phyloP scores from a whole-genome alignment of 257 asterid species.

The Pogostemon cablin region DNA sequence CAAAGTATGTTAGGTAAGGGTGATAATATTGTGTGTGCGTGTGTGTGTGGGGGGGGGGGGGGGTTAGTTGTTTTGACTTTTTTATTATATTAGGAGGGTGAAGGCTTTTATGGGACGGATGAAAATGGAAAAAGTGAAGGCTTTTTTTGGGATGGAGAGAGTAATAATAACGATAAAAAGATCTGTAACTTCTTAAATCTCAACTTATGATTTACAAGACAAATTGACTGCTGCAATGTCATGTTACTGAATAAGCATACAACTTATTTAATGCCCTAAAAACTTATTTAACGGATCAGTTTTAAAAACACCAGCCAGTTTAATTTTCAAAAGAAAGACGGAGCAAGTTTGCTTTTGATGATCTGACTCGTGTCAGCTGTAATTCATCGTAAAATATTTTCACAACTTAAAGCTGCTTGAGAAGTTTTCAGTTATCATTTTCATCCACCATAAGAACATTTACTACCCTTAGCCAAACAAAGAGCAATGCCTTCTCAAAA shows the following conservation, averaged over 20 bases:
- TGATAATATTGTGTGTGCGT: too few relatives aligned
- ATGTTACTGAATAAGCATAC: background rate
- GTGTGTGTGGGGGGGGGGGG: too few relatives aligned
- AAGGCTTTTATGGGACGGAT: too few relatives aligned
- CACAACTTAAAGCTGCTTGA: background rate
- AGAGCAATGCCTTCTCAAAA: constrained; percentile 8
- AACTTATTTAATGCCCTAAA: background rate
- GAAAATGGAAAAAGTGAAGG: too few relatives aligned
- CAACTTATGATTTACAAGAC: constrained; percentile 6
- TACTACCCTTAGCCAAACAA: constrained; percentile 11
- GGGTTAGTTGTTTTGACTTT: too few relatives aligned
- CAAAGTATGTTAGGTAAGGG: too few relatives aligned
- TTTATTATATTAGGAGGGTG: too few relatives aligned
- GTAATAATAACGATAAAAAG: background rate
- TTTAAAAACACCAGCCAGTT: too few relatives aligned
- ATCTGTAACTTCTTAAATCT: background rate
- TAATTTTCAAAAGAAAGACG: background rate
- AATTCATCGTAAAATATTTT: constrained; percentile 15
- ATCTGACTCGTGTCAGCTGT: background rate
- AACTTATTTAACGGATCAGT: background rate
- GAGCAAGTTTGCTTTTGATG: constrained; percentile 8
- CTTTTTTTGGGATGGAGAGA: too few relatives aligned
- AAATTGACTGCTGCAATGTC: constrained; percentile 2
- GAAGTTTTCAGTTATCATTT: background rate
- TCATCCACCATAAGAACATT: constrained; percentile 24